Evolutionary conservation across 495 filamentous ascomycete genomes (phyloP).

Genomic region (Podospora pseudopauciseta): DNA sequence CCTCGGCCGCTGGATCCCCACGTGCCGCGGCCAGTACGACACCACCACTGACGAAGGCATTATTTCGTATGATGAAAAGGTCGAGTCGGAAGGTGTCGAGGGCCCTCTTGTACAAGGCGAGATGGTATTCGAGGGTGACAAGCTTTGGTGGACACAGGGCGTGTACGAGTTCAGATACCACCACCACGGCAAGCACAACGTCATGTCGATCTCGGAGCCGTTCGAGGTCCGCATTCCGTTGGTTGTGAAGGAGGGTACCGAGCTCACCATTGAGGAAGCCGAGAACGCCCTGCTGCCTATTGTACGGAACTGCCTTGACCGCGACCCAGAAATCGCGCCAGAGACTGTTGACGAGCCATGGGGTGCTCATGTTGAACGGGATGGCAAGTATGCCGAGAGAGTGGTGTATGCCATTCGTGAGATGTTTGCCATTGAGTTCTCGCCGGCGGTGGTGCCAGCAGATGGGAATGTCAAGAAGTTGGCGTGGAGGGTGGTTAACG

Average conservation of each 20-base stretch:
- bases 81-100: constrained; percentile 48
- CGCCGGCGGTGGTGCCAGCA: constrained; percentile 84
- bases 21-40: constrained; percentile 71
- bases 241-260: constrained; percentile 66
- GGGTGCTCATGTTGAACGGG: constrained; percentile 74
- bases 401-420: constrained; percentile 92
- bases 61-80: constrained; percentile 57
- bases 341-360: constrained; percentile 75
- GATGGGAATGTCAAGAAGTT: constrained; percentile 90
- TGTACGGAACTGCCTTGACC: constrained; percentile 86
- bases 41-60: constrained; percentile 76
- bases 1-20: constrained; percentile 86
- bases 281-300: constrained; percentile 76
- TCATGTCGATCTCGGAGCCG: constrained; percentile 92
- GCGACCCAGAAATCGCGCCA: constrained; percentile 87
- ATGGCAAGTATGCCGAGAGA: constrained; percentile 81
- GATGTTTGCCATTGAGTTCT: constrained; percentile 97
- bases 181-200: constrained; percentile 88
- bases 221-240: constrained; percentile 83
- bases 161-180: constrained; percentile 97
- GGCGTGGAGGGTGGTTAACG: constrained; percentile 92
- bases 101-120: constrained; percentile 64
- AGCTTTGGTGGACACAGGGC: constrained; percentile 94
- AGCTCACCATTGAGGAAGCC: constrained; percentile 51
- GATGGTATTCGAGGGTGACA: constrained; percentile 85